Percentiles rank a stretch among this genome's conserved stretches.
Evolutionary conservation across 768 basidiomycete species (phyloP).

Genomic region (Dentipellis sp.): DNA sequence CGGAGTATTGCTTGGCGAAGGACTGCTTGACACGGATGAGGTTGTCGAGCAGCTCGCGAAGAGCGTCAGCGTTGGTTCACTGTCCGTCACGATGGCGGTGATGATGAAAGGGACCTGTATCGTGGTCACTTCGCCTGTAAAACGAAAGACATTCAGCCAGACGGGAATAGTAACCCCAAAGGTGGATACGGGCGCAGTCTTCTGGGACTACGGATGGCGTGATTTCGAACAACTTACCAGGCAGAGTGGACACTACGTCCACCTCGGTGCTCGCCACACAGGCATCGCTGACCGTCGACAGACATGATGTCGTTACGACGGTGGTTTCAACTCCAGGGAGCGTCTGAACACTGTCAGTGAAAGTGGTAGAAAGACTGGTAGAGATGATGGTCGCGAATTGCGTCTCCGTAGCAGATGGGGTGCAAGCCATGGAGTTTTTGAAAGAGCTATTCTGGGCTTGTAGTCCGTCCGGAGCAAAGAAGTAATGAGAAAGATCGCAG

Average conservation of each 20-base stretch:
- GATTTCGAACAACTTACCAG: constrained; percentile 7
- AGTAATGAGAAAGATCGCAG: neutral
- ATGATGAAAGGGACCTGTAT: constrained; percentile 5
- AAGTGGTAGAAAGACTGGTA: constrained; percentile 5
- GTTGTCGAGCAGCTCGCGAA: constrained; percentile 8
- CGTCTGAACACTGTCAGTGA: constrained; percentile 7
- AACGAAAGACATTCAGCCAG: neutral
- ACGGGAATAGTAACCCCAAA: neutral
- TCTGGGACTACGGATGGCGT: neutral
- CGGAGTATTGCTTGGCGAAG: neutral
- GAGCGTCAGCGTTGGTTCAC: constrained; percentile 8
- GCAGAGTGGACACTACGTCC: neutral
- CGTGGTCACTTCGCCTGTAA: constrained; percentile 9
- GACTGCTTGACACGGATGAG: neutral
- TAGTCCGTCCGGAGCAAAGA: neutral
- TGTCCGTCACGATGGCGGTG: constrained; percentile 5
- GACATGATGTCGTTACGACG: constrained; percentile 1
- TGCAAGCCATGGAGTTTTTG: constrained; percentile 9
- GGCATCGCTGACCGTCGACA: neutral
- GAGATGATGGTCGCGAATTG: constrained; percentile 9
- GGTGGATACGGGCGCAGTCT: neutral
- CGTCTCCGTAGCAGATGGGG: constrained; percentile 6
- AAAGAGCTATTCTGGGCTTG: neutral
- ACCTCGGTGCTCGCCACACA: neutral
- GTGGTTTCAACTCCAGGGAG: constrained; percentile 1